Evolutionary conservation across 116 monocot genomes (phyloP), one percentile per base, ranked within the genome.

Genomic region (Thalassia testudinum): DNA sequence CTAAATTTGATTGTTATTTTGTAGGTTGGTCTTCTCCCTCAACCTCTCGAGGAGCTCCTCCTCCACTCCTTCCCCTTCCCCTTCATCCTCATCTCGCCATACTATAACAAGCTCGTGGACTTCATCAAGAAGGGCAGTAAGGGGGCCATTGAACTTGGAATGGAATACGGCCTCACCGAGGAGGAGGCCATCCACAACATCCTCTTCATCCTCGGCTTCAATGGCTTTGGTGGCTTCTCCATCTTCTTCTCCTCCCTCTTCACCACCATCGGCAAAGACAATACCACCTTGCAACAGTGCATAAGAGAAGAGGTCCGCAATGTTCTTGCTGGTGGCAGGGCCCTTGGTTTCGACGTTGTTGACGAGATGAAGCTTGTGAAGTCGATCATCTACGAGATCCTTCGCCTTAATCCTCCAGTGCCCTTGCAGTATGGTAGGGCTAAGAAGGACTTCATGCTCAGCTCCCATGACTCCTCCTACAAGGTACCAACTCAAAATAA

Each of bases 211-310:
- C 60, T 77, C 0, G 77, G 77, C 3, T 86, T 86, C 86, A 86
- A 86, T 57, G 86, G 80, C 0, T 86, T 72, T 65, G 86, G 86
- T 1, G 81, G 81, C n/a, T 78, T 81, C 77, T 72, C 78, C 2
- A 26, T 87, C 21, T 81, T 87, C 62, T 40, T 87, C 21, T 75
- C 75, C 0, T 37, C 28, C 0, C 64, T 81, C 7, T 54, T 87
- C 43, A 59, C 64, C 14, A 64, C 69, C 7, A 23, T 87, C 13
- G 86, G 78, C 0, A 56, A 44, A 1, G 72, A 74, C 53, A 61
- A 48, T 21, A 45, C 70, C 5, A 74, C 62, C 5, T 24, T 86
- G 16, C 68, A 63, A 12, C 45, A 24, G 14, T 57, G 57, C 24
- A 71, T 86, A 1, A 25, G 57, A 14, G 69, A 66, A 0, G 81